A percentile compares a stretch with the other conserved stretches of the same genome.
Evolutionary conservation across 495 filamentous ascomycete genomes (phyloP).

Genomic region (Schizothecium vesticola): DNA sequence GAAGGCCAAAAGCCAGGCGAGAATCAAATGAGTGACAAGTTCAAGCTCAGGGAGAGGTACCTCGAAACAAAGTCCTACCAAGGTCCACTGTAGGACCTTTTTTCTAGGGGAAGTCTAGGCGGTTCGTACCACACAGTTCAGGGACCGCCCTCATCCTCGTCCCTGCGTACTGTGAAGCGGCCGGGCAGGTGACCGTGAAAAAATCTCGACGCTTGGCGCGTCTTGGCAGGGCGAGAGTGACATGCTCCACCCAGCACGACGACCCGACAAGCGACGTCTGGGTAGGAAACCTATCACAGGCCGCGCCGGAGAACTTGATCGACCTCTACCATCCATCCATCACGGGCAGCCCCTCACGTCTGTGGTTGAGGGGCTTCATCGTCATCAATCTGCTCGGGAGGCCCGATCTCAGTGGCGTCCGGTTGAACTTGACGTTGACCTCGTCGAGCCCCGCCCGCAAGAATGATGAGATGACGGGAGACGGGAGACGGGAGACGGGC

Average conservation of each 20-base stretch:
- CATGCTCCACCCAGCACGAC: slow-evolving; percentile 14
- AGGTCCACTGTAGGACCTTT: slow-evolving; percentile 6
- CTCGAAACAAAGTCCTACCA: neutral
- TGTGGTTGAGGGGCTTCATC: neutral
- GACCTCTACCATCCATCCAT: slow-evolving; percentile 7
- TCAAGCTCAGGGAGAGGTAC: neutral
- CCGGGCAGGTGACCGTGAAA: slow-evolving; percentile 26
- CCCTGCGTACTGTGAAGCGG: slow-evolving; percentile 12
- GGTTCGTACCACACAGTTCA: neutral
- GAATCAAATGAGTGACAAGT: neutral
- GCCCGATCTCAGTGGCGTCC: slow-evolving; percentile 22
- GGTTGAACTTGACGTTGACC: slow-evolving; percentile 2
- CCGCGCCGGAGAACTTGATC: slow-evolving; percentile 16
- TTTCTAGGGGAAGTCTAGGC: neutral
- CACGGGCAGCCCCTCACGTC: slow-evolving; percentile 14
- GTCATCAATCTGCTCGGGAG: slow-evolving; percentile 13
- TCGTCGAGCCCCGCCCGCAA: neutral
- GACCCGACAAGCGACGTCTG: neutral
- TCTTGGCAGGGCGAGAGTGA: slow-evolving; percentile 22
- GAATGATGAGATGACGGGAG: neutral
- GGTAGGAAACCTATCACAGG: neutral
- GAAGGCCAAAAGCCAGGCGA: neutral
- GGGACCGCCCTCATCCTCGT: neutral
- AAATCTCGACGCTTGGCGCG: slow-evolving; percentile 16
- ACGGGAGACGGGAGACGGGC: too few relatives aligned